Evolutionary conservation across 345 rosid genomes (phyloP), one percentile per base, ranked within the genome.

Genomic region (Citrus medica): DNA sequence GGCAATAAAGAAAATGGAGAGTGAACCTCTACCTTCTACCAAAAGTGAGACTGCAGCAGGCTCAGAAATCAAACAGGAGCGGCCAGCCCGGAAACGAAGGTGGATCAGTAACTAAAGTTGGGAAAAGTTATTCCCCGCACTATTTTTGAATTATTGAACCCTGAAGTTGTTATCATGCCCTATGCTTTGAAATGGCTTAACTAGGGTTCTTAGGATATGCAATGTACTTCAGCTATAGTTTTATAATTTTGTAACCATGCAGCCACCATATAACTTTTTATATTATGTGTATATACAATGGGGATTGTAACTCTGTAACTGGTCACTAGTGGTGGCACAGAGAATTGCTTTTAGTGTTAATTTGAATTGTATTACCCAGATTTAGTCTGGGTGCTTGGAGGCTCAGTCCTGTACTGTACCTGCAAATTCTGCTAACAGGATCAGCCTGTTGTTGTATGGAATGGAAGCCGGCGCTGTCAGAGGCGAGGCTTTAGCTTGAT

Each of bases 41-140:
- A 90, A 87, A 87, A 72, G 75, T 4, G 97, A 92, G 78, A 77
- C 87, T 64, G 84, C 87, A 40, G 83, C 82, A 27, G 92, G 90
- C 73, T 76, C 90, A 62, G 98, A 96, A 84, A 84, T 94, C 74
- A 96, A 94, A 81, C 91, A 85, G 64, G 98, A 93, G 90, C 89
- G 97, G 58, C 99, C 97, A 75, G 88, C 98, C 46, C 88, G 99
- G 61, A 95, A 90, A 83, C 83, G 98, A 80, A 86, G 97, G 86
- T 95, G 99, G 99, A 81, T 90, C 75, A 88, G 93, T 83, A 87
- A 73, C 86, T 95, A 84, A 83, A 25, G 35, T n/a, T 48, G 27
- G 24, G 66, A 40, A 48, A 38, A 53, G 12, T 56, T 42, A 42
- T 61, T 25, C 28, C 16, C 56, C 16, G 69, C 56, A 22, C 19